A percentile compares a stretch with the other conserved stretches of the same genome.
These are phyloP conservation scores for Mycosarcoma maydis DNA, from an alignment of 1,284 basidiomycete species.

Conservation along the genomic window DNA sequence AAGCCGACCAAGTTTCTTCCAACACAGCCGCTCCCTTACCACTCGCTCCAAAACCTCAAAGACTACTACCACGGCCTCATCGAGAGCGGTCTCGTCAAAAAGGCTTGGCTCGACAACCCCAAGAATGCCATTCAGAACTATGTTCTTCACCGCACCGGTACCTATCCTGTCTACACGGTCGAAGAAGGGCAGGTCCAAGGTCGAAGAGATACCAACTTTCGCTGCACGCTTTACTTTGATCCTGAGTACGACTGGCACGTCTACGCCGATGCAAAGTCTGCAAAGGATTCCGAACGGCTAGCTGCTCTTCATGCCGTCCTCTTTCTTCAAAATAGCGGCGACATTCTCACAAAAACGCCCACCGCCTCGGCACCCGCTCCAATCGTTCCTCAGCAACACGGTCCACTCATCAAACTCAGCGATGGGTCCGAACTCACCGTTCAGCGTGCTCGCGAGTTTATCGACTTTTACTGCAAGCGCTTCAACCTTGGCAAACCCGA, in stretches of 20 bases:
- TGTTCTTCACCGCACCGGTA: slow-evolving; percentile 42
- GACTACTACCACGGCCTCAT: slow-evolving; percentile 47
- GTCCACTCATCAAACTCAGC: slow-evolving; percentile 69
- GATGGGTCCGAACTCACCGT: slow-evolving; percentile 77
- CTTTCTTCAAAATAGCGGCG: slow-evolving; percentile 42
- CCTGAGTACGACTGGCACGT: slow-evolving; percentile 65
- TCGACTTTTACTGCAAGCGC: slow-evolving; percentile 91
- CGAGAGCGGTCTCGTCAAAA: slow-evolving; percentile 46
- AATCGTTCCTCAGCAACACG: slow-evolving; percentile 33
- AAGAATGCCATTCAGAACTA: slow-evolving; percentile 58
- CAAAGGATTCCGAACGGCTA: slow-evolving; percentile 79
- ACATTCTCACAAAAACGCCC: slow-evolving; percentile 44
- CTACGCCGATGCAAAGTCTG: slow-evolving; percentile 74
- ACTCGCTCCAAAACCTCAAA: slow-evolving; percentile 40
- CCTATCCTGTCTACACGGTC: slow-evolving; percentile 38
- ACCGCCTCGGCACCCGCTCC: slow-evolving; percentile 68
- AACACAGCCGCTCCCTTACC: slow-evolving; percentile 36
- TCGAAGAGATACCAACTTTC: slow-evolving; percentile 44
- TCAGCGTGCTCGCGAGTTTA: slow-evolving; percentile 85
- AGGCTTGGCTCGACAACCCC: slow-evolving; percentile 56
- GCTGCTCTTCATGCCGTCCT: slow-evolving; percentile 69
- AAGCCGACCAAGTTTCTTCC: slow-evolving; percentile 46
- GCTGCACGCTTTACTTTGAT: slow-evolving; percentile 48
- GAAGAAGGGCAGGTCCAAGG: slow-evolving; percentile 54
- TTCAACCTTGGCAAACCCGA: slow-evolving; percentile 85